These are phyloP conservation scores for Monilinia aucupariae DNA, from an alignment of 2,329 filamentous ascomycete genomes.

Conservation along the genomic window DNA sequence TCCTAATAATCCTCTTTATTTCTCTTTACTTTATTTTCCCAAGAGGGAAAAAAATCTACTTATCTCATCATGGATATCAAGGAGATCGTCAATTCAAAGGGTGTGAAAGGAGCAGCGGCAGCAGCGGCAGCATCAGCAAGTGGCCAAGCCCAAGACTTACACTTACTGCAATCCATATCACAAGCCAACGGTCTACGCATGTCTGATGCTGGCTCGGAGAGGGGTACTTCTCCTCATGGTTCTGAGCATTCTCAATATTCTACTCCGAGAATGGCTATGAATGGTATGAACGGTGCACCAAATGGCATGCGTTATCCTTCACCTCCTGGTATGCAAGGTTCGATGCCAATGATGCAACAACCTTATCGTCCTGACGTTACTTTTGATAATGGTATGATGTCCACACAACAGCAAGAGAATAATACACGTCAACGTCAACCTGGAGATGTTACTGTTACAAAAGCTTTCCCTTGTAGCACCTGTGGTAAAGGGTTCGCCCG, in stretches of 20 bases:
- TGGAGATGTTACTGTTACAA: conserved; percentile 36
- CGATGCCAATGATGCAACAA: conserved; percentile 35
- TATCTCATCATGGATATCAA: conserved; percentile 35
- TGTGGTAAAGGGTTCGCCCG: conserved; percentile 90
- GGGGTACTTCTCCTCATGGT: conserved; percentile 35
- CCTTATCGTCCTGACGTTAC: conserved; percentile 29
- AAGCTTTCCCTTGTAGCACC: conserved; percentile 83
- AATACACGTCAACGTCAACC: conserved; percentile 19
- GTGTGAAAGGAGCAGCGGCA: conserved; percentile 30
- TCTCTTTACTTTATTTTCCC: not conserved
- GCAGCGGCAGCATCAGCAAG: conserved; percentile 31
- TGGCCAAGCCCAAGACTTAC: conserved; percentile 32
- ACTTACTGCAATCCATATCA: conserved; percentile 35
- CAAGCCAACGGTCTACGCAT: conserved; percentile 33
- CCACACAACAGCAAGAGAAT: conserved; percentile 27
- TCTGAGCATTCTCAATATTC: conserved; percentile 36
- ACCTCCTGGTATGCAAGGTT: conserved; percentile 34
- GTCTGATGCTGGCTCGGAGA: conserved; percentile 35
- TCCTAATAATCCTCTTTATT: conserved; percentile 26
- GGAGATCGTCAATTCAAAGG: conserved; percentile 37
- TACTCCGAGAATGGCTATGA: conserved; percentile 31
- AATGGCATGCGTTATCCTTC: conserved; percentile 35
- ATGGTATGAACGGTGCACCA: conserved; percentile 31
- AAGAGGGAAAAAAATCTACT: conserved; percentile 1
- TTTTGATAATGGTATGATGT: conserved; percentile 32